phyloP scores from a whole-genome alignment of 2,329 filamentous ascomycete genomes.

The Nemania abortiva region DNA sequence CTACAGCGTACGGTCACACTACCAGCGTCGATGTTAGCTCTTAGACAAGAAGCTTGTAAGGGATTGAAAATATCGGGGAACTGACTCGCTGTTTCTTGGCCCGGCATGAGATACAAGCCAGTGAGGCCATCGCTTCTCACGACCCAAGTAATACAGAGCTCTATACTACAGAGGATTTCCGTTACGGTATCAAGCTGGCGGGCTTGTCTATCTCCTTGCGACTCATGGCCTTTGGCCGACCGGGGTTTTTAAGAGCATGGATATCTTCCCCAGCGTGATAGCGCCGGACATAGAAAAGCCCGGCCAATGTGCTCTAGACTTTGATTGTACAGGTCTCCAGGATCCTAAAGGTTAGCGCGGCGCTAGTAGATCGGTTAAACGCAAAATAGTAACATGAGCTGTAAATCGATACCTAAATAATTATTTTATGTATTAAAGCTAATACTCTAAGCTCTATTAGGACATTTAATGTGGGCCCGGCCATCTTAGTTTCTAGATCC shows the following conservation, averaged over 20 bases:
- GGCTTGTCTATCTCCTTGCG: not conserved
- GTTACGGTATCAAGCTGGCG: too few species aligned
- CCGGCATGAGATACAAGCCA: constrained; percentile 16
- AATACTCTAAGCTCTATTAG: too few species aligned
- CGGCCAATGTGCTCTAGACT: constrained; percentile 1
- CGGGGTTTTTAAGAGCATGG: not conserved
- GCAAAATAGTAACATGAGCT: too few species aligned
- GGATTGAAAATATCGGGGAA: too few species aligned
- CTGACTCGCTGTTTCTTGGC: constrained; percentile 14
- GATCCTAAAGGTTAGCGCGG: too few species aligned
- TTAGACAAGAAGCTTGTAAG: not conserved
- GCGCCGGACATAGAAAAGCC: not conserved
- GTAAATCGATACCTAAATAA: too few species aligned
- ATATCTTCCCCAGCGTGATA: not conserved
- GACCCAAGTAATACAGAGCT: not conserved
- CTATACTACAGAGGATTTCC: not conserved
- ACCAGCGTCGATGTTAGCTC: not conserved
- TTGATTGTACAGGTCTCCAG: too few species aligned
- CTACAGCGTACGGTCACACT: constrained; percentile 12
- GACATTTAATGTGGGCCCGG: too few species aligned
- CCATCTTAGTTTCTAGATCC: too few species aligned
- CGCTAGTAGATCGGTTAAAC: too few species aligned
- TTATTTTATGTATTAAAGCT: too few species aligned
- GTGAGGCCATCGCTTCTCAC: not conserved
- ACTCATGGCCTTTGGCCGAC: not conserved